These are phyloP conservation scores for Fusarium clavum DNA, from an alignment of 2,329 filamentous ascomycete species.

Conservation along the genomic window DNA sequence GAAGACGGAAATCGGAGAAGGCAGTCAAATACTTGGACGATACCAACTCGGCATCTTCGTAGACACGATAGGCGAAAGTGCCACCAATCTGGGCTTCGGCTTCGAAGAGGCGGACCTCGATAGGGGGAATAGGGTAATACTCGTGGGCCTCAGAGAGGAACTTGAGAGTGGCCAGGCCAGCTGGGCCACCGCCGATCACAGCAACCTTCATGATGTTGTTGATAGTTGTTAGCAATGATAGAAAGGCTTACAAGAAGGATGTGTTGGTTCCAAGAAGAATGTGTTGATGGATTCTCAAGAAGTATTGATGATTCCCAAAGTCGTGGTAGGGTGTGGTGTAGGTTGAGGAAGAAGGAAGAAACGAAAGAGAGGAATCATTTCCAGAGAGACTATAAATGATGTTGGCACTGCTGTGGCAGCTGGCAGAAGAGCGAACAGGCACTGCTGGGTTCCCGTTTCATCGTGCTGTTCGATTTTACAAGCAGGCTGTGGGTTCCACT, in stretches of 20 bases:
- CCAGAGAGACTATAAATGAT: neutral
- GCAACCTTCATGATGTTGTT: constrained; percentile 51
- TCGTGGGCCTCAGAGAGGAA: constrained; percentile 54
- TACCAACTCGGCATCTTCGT: constrained; percentile 63
- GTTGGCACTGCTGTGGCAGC: constrained; percentile 1
- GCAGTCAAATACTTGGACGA: constrained; percentile 63
- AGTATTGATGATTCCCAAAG: neutral
- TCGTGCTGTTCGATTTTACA: neutral
- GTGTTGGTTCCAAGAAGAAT: neutral
- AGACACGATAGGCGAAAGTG: constrained; percentile 60
- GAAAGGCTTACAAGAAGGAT: neutral
- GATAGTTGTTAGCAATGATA: neutral
- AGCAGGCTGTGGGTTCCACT: neutral
- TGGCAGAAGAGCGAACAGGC: neutral
- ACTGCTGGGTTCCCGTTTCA: neutral
- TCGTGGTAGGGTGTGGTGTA: neutral
- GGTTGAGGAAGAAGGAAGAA: neutral
- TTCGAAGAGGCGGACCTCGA: constrained; percentile 60
- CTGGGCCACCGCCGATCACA: constrained; percentile 58
- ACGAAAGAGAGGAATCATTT: fast-evolving
- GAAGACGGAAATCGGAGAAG: constrained; percentile 62
- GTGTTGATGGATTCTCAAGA: neutral
- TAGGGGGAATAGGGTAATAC: constrained; percentile 52
- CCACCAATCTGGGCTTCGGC: constrained; percentile 58
- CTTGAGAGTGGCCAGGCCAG: constrained; percentile 56